These are phyloP conservation scores for Verticillium zaregamsianum DNA, from an alignment of 2,329 filamentous ascomycete species.

Conservation along the genomic window DNA sequence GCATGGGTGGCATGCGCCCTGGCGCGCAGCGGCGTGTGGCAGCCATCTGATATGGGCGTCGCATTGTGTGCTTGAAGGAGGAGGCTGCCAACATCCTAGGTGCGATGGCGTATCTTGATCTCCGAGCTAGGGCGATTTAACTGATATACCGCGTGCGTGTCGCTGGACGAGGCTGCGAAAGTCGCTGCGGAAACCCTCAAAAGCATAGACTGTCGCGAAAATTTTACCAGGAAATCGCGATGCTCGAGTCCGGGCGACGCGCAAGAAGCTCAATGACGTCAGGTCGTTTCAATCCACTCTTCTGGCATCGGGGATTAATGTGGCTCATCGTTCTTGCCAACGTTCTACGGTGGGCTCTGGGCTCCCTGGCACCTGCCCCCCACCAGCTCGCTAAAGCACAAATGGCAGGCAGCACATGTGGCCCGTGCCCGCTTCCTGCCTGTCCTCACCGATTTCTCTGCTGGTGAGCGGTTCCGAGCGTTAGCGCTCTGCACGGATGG, in stretches of 20 bases:
- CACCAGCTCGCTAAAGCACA: neutral
- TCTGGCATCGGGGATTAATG: neutral
- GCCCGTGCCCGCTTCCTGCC: neutral
- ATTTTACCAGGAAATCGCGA: neutral
- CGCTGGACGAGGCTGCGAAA: no score
- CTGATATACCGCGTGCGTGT: neutral
- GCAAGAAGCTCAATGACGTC: neutral
- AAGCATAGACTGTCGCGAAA: neutral
- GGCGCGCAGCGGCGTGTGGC: neutral
- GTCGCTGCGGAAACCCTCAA: neutral
- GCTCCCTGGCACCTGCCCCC: neutral
- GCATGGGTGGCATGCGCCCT: neutral
- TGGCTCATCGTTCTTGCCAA: neutral
- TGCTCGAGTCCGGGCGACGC: neutral
- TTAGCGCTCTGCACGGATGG: neutral
- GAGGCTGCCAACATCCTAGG: neutral
- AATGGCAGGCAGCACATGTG: neutral
- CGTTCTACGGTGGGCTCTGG: neutral
- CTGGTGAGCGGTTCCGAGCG: neutral
- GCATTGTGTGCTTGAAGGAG: neutral
- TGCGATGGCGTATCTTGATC: neutral
- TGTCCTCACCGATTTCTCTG: neutral
- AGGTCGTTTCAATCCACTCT: neutral
- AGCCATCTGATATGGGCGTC: neutral
- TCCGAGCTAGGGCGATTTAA: neutral